Base-by-base conservation (phyloP, 2,329 filamentous ascomycete genomes). In the Phoma sp. region DNA sequence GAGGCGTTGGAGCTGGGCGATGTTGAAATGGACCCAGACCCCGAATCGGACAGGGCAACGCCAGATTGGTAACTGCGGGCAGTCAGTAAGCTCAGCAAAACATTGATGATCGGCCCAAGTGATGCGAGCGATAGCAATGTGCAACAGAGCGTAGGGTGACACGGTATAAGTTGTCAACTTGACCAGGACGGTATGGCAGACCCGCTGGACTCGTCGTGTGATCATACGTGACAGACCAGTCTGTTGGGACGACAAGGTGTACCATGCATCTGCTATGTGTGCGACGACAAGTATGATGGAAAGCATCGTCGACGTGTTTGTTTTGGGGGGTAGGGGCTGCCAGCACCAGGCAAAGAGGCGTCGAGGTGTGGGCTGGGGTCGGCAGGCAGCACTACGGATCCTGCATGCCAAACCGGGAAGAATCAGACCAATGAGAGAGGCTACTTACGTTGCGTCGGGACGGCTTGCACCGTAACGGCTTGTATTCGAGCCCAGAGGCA, bases 391-490 rank as follows among this genome's bases (percentile, higher is more conserved):
- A 73, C 69, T 61, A 68, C 69, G 62, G 68, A 69, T 62, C 55
- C 58, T 55, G 60, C 59, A 69, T 68, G 67, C 66, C 69, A 66
- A 61, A 56, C 62, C 64, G 66, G 70, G 66, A 66, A 55, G 59
- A 56, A 37, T 61, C 44, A 57, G 53, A 56, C 72, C 72, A 80
- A 80, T 75, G 70, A 72, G 69, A 70, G 51, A 55, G 57, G 52
- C 57, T 68, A 84, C 82, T 80, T 82, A 85, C 82, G 77, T 78
- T 73, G 78, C 73, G 72, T 84, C 81, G 78, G 79, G 74, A 74
- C 79, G 80, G 71, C 78, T 78, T 73, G 79, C 66, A 68, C 77
- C 76, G 77, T 81, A 83, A 75, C 80, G 78, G 75, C 64, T 60
- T 60, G 79, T 68, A 70, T 77, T 76, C 72, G 78, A 80, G 67